Base-by-base conservation (phyloP, 306 rosid genomes). In the Trichosanthes cucumerina region DNA sequence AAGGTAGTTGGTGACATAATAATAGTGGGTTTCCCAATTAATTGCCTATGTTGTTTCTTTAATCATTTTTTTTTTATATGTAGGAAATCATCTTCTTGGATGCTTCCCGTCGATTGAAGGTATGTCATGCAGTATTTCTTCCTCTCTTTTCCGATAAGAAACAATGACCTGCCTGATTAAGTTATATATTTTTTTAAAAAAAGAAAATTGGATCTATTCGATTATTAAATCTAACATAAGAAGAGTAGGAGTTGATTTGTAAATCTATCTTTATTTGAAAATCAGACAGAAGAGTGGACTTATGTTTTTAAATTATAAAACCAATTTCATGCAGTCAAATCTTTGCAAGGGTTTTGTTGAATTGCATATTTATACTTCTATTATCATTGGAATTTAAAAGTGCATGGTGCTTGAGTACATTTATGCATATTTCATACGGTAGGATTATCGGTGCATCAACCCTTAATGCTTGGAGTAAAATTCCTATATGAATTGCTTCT, bases 41-140 rank as follows among this genome's bases (percentile, higher is more conserved):
- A 38, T 57, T 79, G 73, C 66, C 58, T 75, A 78, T 74, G 43
- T 66, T 76, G 21, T 76, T 72, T 7, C 63, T 47, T 71, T 88
- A 74, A 88, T 80, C 53, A n/a, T n/a, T n/a, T n/a, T n/a, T n/a
- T 83, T 88, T 83, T 80, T 74, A 75, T 85, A 78, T 83, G 76
- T 71, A 93, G 98, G 98, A 93, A 80, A 82, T 86, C 71, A 88
- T 93, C 80, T 93, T 93, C 80, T 79, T 80, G 82, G 90, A 91
- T 77, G 88, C 97, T 21, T 79, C 85, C 78, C 78, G 38, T 73
- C 84, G 72, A 70, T 78, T 93, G 58, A 91, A 93, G 97, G 98
- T 93, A 9, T 28, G 79, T 78, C 71, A 4, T 50, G 26, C 66
- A 11, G 38, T 75, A 3, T 44, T 39, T 43, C 24, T 77, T 84